A percentile compares a stretch with the other conserved stretches of the same genome.
These are phyloP conservation scores for Dendrocalamus sinicus DNA, from an alignment of 176 grass and related monocot genomes.

Conservation along the genomic window DNA sequence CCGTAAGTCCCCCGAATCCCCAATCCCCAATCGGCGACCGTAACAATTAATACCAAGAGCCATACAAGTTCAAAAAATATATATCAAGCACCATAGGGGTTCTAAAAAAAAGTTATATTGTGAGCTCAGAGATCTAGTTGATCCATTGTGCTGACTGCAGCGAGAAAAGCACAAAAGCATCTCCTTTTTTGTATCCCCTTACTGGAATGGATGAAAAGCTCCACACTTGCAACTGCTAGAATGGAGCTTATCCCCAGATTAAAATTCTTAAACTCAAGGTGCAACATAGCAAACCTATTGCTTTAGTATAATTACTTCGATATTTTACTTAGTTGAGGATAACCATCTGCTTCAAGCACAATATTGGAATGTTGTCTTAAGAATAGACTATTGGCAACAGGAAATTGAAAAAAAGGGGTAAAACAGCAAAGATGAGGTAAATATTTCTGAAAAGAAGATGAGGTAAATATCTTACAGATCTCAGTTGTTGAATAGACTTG, in stretches of 20 bases:
- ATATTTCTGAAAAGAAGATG: slow-evolving; percentile 12
- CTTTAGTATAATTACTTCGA: not conserved
- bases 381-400: slow-evolving; percentile 6
- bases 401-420: not conserved
- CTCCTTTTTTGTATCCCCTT: not conserved
- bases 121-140: slow-evolving; percentile 5
- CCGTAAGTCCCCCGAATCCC: too few species aligned
- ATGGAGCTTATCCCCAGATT: slow-evolving; percentile 23
- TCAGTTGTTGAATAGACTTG: slow-evolving; percentile 90
- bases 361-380: not conserved
- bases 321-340: slow-evolving; percentile 25
- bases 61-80: not conserved
- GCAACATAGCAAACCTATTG: not conserved
- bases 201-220: not conserved
- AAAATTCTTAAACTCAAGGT: not conserved
- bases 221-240: not conserved
- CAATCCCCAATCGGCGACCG: too few species aligned
- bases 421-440: slow-evolving; percentile 5
- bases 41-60: not conserved
- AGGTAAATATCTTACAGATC: slow-evolving; percentile 66
- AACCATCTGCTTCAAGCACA: slow-evolving; percentile 7
- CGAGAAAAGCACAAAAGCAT: not conserved
- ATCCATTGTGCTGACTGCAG: not conserved
- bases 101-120: not conserved
- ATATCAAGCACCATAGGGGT: not conserved